Evolutionary conservation across 202 grass and related monocot genomes (phyloP).

Genomic region (Zoysia matrella): DNA sequence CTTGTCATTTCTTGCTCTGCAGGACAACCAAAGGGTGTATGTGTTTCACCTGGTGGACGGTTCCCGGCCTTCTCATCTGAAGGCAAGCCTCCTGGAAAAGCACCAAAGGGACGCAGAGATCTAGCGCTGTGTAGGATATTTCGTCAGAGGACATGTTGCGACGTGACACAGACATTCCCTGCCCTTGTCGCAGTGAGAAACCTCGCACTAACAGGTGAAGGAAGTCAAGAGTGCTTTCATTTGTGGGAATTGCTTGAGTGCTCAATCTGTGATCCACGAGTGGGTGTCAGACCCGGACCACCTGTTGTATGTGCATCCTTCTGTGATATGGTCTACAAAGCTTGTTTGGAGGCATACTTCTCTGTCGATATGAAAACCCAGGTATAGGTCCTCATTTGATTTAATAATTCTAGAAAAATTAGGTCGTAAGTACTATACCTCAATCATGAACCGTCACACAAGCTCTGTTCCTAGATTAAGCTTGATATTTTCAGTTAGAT

Average conservation of each 20-base stretch:
- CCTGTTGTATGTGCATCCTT: slow-evolving; percentile 82
- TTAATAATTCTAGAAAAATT: neutral
- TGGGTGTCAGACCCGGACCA: slow-evolving; percentile 72
- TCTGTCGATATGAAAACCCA: slow-evolving; percentile 75
- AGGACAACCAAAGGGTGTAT: slow-evolving; percentile 73
- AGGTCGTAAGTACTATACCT: slow-evolving; percentile 1
- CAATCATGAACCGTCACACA: slow-evolving; percentile 17
- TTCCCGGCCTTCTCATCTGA: slow-evolving; percentile 74
- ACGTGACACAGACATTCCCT: slow-evolving; percentile 78
- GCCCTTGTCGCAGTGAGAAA: slow-evolving; percentile 78
- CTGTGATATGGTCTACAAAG: slow-evolving; percentile 81
- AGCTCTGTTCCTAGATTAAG: slow-evolving; percentile 1
- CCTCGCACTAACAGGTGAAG: slow-evolving; percentile 87
- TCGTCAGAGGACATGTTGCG: slow-evolving; percentile 86
- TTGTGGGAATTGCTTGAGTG: slow-evolving; percentile 95
- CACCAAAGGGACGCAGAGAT: slow-evolving; percentile 68
- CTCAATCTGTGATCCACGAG: slow-evolving; percentile 80
- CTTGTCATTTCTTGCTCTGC: slow-evolving; percentile 22
- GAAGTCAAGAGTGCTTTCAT: slow-evolving; percentile 80
- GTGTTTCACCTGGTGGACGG: slow-evolving; percentile 78
- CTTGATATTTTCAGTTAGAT: slow-evolving; percentile 31
- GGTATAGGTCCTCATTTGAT: slow-evolving; percentile 46
- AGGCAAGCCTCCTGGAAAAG: slow-evolving; percentile 77
- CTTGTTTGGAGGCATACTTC: slow-evolving; percentile 83
- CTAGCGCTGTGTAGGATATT: slow-evolving; percentile 85